Percentiles rank a stretch among this genome's conserved stretches.
These are phyloP conservation scores for Quillaja saponaria DNA, from an alignment of 306 rosid genomes.

Conservation along the genomic window DNA sequence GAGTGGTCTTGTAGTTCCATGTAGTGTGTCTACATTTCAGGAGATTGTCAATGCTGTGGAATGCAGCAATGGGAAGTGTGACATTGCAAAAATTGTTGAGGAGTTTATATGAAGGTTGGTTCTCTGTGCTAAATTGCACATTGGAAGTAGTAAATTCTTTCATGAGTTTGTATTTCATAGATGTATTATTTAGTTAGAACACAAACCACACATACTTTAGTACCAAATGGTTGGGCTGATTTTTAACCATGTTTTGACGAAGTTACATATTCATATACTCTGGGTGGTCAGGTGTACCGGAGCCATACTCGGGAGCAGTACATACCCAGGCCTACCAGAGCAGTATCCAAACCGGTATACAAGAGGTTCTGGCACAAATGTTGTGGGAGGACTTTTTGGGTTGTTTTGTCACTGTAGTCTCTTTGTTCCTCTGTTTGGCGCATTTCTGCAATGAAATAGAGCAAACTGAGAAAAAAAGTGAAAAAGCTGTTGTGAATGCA, in stretches of 20 bases:
- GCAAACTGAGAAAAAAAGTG: too few relatives aligned
- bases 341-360: too few relatives aligned
- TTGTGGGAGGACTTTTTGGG: too few relatives aligned
- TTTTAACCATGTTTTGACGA: neutral
- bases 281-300: too few relatives aligned
- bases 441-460: too few relatives aligned
- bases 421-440: too few relatives aligned
- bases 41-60: slow-evolving; percentile 75
- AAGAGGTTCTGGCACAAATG: too few relatives aligned
- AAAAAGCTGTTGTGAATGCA: too few relatives aligned
- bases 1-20: slow-evolving; percentile 74
- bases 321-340: too few relatives aligned
- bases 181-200: slow-evolving; percentile 23
- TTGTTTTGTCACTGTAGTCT: too few relatives aligned
- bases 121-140: slow-evolving; percentile 12
- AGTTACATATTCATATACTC: too few relatives aligned
- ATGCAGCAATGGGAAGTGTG: slow-evolving; percentile 67
- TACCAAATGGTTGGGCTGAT: slow-evolving; percentile 25
- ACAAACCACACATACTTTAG: slow-evolving; percentile 6
- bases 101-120: slow-evolving; percentile 35
- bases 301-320: too few relatives aligned
- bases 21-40: slow-evolving; percentile 67
- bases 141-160: slow-evolving; percentile 11
- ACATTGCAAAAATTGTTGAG: slow-evolving; percentile 65
- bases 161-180: slow-evolving; percentile 14